phyloP scores from a whole-genome alignment of 192 early-diverging fungal species.

The Mortierella hygrophila region DNA sequence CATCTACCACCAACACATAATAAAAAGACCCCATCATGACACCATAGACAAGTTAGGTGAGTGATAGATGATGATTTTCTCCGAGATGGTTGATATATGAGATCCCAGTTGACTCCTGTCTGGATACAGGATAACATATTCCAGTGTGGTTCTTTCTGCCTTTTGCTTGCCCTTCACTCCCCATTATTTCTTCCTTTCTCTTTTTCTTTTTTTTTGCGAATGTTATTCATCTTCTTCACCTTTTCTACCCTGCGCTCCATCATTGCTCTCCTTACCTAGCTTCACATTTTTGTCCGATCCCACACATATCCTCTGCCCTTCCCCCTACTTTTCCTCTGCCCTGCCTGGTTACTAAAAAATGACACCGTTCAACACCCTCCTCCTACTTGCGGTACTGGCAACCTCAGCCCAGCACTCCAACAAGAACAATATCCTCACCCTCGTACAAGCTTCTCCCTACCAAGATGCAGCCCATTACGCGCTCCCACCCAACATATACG shows the following conservation, averaged over 20 bases:
- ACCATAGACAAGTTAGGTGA: not conserved
- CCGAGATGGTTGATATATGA: not conserved
- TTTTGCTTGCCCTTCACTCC: not conserved
- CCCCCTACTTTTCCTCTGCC: not conserved
- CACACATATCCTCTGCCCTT: too few species aligned
- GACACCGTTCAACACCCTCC: not conserved
- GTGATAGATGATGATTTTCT: not conserved
- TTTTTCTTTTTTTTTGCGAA: not conserved
- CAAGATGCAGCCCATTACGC: constrained; percentile 37
- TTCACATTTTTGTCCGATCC: not conserved
- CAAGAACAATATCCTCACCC: not conserved
- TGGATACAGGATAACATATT: not conserved
- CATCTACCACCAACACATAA: not conserved
- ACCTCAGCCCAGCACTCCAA: constrained; percentile 7
- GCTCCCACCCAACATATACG: constrained; percentile 48
- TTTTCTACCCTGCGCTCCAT: not conserved
- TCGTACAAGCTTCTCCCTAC: constrained; percentile 16
- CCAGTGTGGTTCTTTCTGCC: not conserved
- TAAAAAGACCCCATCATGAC: constrained; percentile 1
- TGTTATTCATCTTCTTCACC: not conserved
- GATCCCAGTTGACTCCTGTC: not conserved
- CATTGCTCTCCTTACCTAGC: not conserved
- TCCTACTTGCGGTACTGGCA: constrained; percentile 9
- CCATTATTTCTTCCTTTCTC: not conserved
- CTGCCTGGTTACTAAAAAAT: not conserved